A percentile compares a stretch with the other conserved stretches of the same genome.
These are phyloP conservation scores for Umbelopsis sp. DNA, from an alignment of 192 early-diverging fungal species.

Conservation along the genomic window DNA sequence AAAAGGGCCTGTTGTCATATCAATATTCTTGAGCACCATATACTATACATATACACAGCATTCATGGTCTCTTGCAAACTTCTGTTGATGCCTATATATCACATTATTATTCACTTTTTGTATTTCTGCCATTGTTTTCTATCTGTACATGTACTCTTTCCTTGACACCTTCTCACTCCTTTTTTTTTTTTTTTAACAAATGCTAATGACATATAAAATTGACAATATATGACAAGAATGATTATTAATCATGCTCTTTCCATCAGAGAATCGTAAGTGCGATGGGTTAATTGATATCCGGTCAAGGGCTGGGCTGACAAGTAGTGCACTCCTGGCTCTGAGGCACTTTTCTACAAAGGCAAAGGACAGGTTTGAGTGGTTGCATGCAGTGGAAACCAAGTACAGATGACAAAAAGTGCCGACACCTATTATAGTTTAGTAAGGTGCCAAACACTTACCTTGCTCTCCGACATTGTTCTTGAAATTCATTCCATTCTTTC, in stretches of 20 bases:
- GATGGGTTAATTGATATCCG: too few relatives aligned
- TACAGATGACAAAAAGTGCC: too few relatives aligned
- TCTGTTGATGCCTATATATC: too few relatives aligned
- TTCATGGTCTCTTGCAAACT: neutral
- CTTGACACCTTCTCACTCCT: neutral
- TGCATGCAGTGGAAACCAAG: neutral
- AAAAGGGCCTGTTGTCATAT: too few relatives aligned
- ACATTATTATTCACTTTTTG: neutral
- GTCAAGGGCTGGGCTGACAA: neutral
- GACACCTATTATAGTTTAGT: too few relatives aligned
- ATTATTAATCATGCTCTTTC: neutral
- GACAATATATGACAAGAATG: too few relatives aligned
- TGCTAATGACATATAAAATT: too few relatives aligned
- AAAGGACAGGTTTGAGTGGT: neutral
- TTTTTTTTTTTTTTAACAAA: neutral
- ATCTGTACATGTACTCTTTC: slow-evolving; percentile 7
- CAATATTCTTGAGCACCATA: too few relatives aligned
- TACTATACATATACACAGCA: slow-evolving; percentile 5
- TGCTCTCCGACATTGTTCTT: slow-evolving; percentile 53
- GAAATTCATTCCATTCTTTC: slow-evolving; percentile 68
- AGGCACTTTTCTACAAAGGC: neutral
- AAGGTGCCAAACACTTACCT: slow-evolving; percentile 33
- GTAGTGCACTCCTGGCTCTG: slow-evolving; percentile 5
- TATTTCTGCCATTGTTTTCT: slow-evolving; percentile 2
- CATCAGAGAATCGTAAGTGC: too few relatives aligned